phyloP scores from a whole-genome alignment of 768 basidiomycete genomes.

The Hysterangium stoloniferum region DNA sequence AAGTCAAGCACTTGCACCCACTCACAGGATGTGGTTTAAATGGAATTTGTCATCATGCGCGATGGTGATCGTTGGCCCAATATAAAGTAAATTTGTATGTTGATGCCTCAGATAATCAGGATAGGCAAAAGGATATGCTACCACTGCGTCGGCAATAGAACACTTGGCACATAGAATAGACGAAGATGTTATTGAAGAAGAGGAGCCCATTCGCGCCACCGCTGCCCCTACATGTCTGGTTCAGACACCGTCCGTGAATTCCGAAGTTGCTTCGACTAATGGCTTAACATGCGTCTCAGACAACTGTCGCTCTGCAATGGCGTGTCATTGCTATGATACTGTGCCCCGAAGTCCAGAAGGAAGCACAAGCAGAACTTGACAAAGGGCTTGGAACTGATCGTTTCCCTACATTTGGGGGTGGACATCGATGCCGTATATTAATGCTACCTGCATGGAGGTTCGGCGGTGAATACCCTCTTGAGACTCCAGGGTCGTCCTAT shows the following conservation, averaged over 20 bases:
- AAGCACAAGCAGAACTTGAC: conserved; percentile 18
- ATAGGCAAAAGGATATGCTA: conserved; percentile 33
- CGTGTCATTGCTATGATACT: conserved; percentile 16
- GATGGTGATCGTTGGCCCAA: conserved; percentile 33
- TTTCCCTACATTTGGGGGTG: conserved; percentile 4
- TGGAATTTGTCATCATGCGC: conserved; percentile 53
- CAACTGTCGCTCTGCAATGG: conserved; percentile 8
- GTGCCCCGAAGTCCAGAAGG: conserved; percentile 16
- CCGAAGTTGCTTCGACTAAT: background rate
- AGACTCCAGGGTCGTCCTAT: background rate
- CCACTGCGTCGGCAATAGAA: background rate
- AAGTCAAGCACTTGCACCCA: background rate
- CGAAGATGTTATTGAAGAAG: background rate
- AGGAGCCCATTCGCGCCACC: conserved; percentile 25
- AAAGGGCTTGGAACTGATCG: conserved; percentile 12
- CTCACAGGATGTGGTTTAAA: conserved; percentile 32
- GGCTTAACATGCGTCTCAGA: background rate
- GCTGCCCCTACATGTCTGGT: conserved; percentile 35
- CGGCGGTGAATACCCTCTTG: background rate
- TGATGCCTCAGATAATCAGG: background rate
- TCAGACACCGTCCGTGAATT: conserved; percentile 32
- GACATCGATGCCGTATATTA: conserved; percentile 9
- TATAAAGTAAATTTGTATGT: conserved; percentile 32
- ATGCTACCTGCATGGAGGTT: conserved; percentile 10
- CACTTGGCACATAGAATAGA: conserved; percentile 18